phyloP scores from a whole-genome alignment of 2,329 filamentous ascomycete genomes.

The Dothideomycetidae sp. region DNA sequence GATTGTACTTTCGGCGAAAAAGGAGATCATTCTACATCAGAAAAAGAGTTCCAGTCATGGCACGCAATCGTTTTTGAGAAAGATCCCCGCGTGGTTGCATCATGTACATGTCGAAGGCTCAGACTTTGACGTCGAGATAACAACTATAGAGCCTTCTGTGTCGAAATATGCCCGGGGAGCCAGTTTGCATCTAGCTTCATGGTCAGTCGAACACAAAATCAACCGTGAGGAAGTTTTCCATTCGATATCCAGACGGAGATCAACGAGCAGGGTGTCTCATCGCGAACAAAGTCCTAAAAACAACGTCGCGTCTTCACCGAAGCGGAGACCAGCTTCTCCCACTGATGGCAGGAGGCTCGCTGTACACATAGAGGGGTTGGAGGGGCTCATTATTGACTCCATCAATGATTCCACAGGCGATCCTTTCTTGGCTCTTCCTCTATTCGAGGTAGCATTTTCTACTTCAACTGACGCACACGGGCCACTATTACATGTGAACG shows the following conservation, averaged over 20 bases:
- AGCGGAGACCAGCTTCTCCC: constrained; percentile 30
- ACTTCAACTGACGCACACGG: constrained; percentile 78
- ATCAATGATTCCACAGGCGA: constrained; percentile 72
- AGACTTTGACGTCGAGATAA: constrained; percentile 81
- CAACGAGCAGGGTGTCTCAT: constrained; percentile 54
- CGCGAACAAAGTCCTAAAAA: constrained; percentile 27
- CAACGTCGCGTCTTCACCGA: constrained; percentile 21
- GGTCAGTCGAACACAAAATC: constrained; percentile 77
- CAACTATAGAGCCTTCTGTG: constrained; percentile 71
- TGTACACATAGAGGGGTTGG: constrained; percentile 67
- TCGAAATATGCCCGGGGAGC: constrained; percentile 70
- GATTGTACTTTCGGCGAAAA: constrained; percentile 71
- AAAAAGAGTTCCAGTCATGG: constrained; percentile 10
- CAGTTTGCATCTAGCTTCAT: constrained; percentile 73
- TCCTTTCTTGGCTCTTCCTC: constrained; percentile 72
- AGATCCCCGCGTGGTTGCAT: constrained; percentile 69
- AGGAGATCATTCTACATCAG: constrained; percentile 44
- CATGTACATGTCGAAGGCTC: constrained; percentile 74
- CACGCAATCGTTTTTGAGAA: constrained; percentile 59
- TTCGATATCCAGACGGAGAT: constrained; percentile 47
- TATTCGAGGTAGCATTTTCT: constrained; percentile 73
- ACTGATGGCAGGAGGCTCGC: constrained; percentile 69
- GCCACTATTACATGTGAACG: constrained; percentile 75
- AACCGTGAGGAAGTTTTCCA: constrained; percentile 50
- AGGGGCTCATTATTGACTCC: constrained; percentile 81